Evolutionary conservation across 2,329 filamentous ascomycete genomes (phyloP), one percentile per base, ranked within the genome.

Genomic region (Alternaria brassicae): DNA sequence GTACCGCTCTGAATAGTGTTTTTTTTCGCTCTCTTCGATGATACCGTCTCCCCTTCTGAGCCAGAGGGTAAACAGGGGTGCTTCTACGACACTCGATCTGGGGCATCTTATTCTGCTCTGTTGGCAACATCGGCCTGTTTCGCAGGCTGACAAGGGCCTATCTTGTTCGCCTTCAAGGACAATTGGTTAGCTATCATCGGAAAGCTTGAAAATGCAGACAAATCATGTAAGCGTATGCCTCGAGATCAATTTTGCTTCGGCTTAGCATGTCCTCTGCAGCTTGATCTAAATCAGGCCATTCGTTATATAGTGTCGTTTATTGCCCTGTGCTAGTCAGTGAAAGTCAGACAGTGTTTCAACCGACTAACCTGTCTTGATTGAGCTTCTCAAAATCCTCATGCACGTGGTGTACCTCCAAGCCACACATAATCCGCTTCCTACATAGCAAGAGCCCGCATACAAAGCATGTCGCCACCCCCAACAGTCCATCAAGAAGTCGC

Each of bases 51-150:
- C 34, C 19, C n/a, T 5, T 9, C 8, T 19, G 7, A 13, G n/a
- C 9, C 34, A 17, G n/a, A 6, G 7, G n/a, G n/a, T 8, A 1
- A 37, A 7, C 3, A 4, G 34, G 1, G 34, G 3, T n/a, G 34
- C 1, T 37, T 37, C 7, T n/a, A 19, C 8, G n/a, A n/a, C 34
- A n/a, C n/a, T 37, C n/a, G 34, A 2, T 4, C 34, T 37, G 6
- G 34, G 9, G 8, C 8, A n/a, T 13, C 34, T n/a, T 17, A 2
- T 9, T 86, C 69, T 88, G 83, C 61, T 83, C 81, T 68, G 28
- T 30, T 30, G 8, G 28, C 6, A 30, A 30, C 28, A 8, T 9
- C 15, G 30, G 13, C 12, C 30, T 32, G 12, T 12, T 30, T 10
- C 28, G 9, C 28, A 2, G 28, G 9, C 9, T n/a, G 32, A 36